Conservation (phyloP, 495 filamentous ascomycete species). For the Penicillium lividum region DNA sequence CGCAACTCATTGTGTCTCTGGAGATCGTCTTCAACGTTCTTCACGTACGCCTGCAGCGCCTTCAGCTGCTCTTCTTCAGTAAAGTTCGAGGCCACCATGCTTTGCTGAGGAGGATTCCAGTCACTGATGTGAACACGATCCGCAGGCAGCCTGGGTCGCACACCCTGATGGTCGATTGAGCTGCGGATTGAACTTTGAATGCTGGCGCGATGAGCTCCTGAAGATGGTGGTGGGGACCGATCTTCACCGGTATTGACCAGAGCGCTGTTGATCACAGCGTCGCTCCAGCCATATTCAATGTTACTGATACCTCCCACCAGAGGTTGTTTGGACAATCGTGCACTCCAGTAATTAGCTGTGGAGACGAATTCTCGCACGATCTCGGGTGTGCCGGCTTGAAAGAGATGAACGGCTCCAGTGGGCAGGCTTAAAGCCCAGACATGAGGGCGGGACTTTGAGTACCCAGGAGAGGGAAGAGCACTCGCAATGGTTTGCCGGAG, state of each 20-base stretch:
- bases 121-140: slow-evolving; percentile 84
- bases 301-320: slow-evolving; percentile 91
- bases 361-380: slow-evolving; percentile 93
- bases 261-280: slow-evolving; percentile 78
- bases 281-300: slow-evolving; percentile 96
- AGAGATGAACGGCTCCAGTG: slow-evolving; percentile 91
- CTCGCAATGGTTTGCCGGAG: slow-evolving; percentile 92
- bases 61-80: slow-evolving; percentile 79
- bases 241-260: slow-evolving; percentile 53
- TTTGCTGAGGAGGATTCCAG: slow-evolving; percentile 91
- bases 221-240: slow-evolving; percentile 41
- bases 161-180: slow-evolving; percentile 65
- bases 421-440: slow-evolving; percentile 96
- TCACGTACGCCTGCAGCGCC: slow-evolving; percentile 74
- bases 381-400: slow-evolving; percentile 94
- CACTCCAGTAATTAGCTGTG: slow-evolving; percentile 97
- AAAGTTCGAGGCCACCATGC: slow-evolving; percentile 77
- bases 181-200: slow-evolving; percentile 73
- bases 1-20: slow-evolving; percentile 84
- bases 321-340: slow-evolving; percentile 88
- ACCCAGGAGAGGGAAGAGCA: slow-evolving; percentile 84
- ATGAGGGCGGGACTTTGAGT: slow-evolving; percentile 84
- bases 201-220: slow-evolving; percentile 54
- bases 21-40: slow-evolving; percentile 82
- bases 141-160: slow-evolving; percentile 72